Conservation (phyloP, 2,329 filamentous ascomycete species). For the Eutypella sp. region DNA sequence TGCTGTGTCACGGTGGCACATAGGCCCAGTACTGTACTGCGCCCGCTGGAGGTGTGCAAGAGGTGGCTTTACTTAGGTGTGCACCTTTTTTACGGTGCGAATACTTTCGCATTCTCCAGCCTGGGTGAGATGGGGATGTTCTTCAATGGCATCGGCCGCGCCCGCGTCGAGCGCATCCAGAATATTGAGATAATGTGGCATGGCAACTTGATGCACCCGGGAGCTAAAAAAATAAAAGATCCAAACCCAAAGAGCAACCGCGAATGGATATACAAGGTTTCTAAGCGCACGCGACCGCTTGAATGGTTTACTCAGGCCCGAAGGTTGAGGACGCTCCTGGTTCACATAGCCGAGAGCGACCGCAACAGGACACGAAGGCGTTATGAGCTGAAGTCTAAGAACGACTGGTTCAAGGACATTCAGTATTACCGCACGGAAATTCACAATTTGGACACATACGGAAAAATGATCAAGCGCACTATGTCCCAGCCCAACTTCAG, state of each 20-base stretch:
- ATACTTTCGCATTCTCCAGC: slow-evolving; percentile 49
- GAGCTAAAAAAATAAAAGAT: not conserved
- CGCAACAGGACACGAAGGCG: slow-evolving; percentile 26
- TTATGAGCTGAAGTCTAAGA: slow-evolving; percentile 28
- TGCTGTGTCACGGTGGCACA: slow-evolving; percentile 29
- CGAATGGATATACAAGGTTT: slow-evolving; percentile 17
- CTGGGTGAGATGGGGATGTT: slow-evolving; percentile 47
- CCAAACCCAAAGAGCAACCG: slow-evolving; percentile 13
- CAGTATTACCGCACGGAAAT: slow-evolving; percentile 16
- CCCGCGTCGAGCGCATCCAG: slow-evolving; percentile 36
- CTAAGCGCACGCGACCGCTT: slow-evolving; percentile 33
- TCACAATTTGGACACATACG: slow-evolving; percentile 8
- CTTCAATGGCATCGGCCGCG: slow-evolving; percentile 33
- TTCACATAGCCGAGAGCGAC: slow-evolving; percentile 36
- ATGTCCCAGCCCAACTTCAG: slow-evolving; percentile 36
- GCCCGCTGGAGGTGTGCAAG: slow-evolving; percentile 34
- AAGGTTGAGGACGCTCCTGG: slow-evolving; percentile 34
- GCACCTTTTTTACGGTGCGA: slow-evolving; percentile 43
- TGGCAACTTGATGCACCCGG: slow-evolving; percentile 16
- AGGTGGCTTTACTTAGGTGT: slow-evolving; percentile 35
- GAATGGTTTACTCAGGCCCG: slow-evolving; percentile 29
- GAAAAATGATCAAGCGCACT: slow-evolving; percentile 22
- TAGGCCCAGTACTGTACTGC: slow-evolving; percentile 32
- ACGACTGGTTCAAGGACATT: slow-evolving; percentile 5
- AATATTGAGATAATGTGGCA: slow-evolving; percentile 39